phyloP scores from a whole-genome alignment of 257 asterid species.

The Voacanga thouarsii region DNA sequence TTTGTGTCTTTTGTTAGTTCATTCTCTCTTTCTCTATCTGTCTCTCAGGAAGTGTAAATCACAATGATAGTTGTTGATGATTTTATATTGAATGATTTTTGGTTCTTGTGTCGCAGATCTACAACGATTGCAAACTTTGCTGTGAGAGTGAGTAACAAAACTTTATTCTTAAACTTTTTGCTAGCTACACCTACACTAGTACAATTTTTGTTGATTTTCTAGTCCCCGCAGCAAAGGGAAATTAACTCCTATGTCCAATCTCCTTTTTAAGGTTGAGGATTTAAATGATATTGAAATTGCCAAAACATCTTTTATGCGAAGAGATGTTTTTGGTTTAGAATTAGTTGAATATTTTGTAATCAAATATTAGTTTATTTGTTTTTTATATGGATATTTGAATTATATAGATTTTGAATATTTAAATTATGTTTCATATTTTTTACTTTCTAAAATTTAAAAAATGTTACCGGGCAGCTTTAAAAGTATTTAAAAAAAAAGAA shows the following conservation, averaged over 20 bases:
- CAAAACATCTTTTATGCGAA: conserved; percentile 51
- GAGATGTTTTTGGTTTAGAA: too few species aligned
- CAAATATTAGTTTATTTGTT: too few species aligned
- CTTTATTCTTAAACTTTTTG: not conserved
- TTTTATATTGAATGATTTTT: conserved; percentile 8
- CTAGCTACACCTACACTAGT: not conserved
- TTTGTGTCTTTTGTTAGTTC: not conserved
- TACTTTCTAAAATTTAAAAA: too few species aligned
- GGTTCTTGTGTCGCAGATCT: conserved; percentile 54
- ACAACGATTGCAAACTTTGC: conserved; percentile 86
- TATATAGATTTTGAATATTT: too few species aligned
- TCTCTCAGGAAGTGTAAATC: not conserved
- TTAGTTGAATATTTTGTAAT: too few species aligned
- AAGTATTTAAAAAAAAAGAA: too few species aligned
- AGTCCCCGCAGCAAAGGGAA: conserved; percentile 16
- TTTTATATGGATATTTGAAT: too few species aligned
- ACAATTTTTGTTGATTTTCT: conserved; percentile 3
- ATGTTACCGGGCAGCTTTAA: too few species aligned
- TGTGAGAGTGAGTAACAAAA: conserved; percentile 64
- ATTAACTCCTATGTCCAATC: conserved; percentile 24
- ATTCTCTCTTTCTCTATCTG: not conserved
- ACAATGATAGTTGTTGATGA: not conserved
- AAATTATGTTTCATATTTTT: too few species aligned
- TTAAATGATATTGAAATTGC: conserved; percentile 71
- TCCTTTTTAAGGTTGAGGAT: conserved; percentile 83